A percentile compares a stretch with the other conserved stretches of the same genome.
Conservation (phyloP, 768 basidiomycete species). For the Termitomyces sp. region DNA sequence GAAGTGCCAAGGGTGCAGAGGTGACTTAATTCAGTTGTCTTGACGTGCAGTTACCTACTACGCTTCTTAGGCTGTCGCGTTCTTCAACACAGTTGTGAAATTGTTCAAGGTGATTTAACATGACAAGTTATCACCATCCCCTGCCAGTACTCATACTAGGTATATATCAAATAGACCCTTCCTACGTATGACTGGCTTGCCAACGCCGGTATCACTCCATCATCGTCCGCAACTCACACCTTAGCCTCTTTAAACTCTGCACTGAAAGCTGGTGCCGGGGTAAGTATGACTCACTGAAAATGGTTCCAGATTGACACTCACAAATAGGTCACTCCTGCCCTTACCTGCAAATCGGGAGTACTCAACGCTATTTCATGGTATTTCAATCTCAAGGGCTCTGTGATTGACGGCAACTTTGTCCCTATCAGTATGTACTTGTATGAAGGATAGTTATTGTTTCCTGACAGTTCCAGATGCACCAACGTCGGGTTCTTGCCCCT, state of each 20-base stretch:
- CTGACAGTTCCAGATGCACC: slow-evolving; percentile 40
- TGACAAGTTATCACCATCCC: slow-evolving; percentile 19
- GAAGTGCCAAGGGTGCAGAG: slow-evolving; percentile 57
- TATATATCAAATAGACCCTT: slow-evolving; percentile 25
- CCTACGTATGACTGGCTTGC: slow-evolving; percentile 73
- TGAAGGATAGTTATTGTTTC: neutral
- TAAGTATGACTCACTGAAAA: slow-evolving; percentile 14
- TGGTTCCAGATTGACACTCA: neutral
- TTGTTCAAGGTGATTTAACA: slow-evolving; percentile 43
- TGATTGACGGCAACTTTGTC: slow-evolving; percentile 59
- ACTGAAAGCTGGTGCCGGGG: slow-evolving; percentile 49
- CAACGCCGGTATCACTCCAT: slow-evolving; percentile 69
- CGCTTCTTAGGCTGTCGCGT: slow-evolving; percentile 52
- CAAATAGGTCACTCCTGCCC: slow-evolving; percentile 37
- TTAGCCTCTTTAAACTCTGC: slow-evolving; percentile 49
- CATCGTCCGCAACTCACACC: slow-evolving; percentile 49
- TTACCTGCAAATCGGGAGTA: slow-evolving; percentile 23
- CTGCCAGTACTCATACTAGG: slow-evolving; percentile 8
- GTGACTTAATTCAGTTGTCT: slow-evolving; percentile 28
- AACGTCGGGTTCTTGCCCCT: slow-evolving; percentile 41
- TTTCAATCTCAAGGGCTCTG: slow-evolving; percentile 59
- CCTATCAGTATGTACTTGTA: slow-evolving; percentile 44
- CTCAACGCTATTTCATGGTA: slow-evolving; percentile 49
- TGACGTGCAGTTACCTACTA: neutral
- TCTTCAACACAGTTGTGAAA: slow-evolving; percentile 52